A percentile compares a stretch with the other conserved stretches of the same genome.
phyloP scores from a whole-genome alignment of 805 yeast species.

The Candida endomychidarum region DNA sequence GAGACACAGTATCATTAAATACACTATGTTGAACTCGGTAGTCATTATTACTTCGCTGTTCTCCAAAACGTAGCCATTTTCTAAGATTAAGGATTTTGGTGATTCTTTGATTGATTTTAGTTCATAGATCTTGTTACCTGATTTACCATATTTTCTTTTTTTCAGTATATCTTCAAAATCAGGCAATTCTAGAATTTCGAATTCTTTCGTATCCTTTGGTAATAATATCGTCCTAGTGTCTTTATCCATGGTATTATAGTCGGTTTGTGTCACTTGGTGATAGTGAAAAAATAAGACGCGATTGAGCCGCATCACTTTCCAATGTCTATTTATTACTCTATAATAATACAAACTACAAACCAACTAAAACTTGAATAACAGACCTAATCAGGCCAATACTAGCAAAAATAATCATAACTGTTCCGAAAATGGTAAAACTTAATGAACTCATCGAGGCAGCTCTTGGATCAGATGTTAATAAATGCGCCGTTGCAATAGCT shows the following conservation, averaged over 20 bases:
- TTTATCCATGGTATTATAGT: constrained; percentile 8
- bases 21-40: constrained; percentile 40
- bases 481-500: constrained; percentile 79
- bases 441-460: constrained; percentile 79
- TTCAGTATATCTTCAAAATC: constrained; percentile 9
- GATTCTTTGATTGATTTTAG: constrained; percentile 29
- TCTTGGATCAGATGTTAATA: constrained; percentile 67
- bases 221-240: constrained; percentile 13
- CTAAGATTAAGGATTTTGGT: constrained; percentile 40
- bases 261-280: too few species aligned
- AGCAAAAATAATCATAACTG: constrained; percentile 67
- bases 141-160: constrained; percentile 8
- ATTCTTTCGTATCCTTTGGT: constrained; percentile 9
- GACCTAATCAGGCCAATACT: constrained; percentile 47
- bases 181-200: constrained; percentile 11
- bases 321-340: too few species aligned
- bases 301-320: neutral
- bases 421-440: constrained; percentile 71
- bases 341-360: neutral
- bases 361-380: constrained; percentile 17
- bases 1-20: constrained; percentile 39
- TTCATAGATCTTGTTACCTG: constrained; percentile 33
- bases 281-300: neutral
- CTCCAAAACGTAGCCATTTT: constrained; percentile 41
- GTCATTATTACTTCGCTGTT: constrained; percentile 40